phyloP scores from a whole-genome alignment of 164 flowering plant species.

The Macadamia integrifolia region DNA sequence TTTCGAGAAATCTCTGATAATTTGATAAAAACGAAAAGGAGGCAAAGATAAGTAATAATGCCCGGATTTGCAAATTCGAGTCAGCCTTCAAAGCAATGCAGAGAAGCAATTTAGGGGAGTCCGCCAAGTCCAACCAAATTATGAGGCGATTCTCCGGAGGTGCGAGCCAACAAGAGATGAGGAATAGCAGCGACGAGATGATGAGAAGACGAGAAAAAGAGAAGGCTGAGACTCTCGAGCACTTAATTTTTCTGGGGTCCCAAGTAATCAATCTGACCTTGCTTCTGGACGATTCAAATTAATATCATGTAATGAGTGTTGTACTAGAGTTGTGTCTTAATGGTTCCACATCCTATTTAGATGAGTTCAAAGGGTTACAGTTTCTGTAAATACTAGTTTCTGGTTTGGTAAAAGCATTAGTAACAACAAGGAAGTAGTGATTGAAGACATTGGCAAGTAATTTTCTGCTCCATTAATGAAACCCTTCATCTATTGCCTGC shows the following conservation, averaged over 20 bases:
- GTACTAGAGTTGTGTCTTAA: too few relatives aligned
- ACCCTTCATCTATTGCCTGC: too few relatives aligned
- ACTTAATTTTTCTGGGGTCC: slow-evolving; percentile 11
- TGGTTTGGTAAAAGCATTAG: background rate
- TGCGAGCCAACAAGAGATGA: background rate
- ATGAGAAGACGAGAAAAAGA: slow-evolving; percentile 1
- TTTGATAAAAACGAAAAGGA: too few relatives aligned
- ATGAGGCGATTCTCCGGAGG: slow-evolving; percentile 1
- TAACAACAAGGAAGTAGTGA: too few relatives aligned
- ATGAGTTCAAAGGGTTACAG: too few relatives aligned
- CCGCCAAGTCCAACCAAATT: slow-evolving; percentile 10
- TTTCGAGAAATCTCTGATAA: too few relatives aligned
- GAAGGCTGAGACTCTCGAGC: slow-evolving; percentile 10
- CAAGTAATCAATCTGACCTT: background rate
- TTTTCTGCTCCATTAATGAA: too few relatives aligned
- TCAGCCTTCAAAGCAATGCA: slow-evolving; percentile 10
- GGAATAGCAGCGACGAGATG: background rate
- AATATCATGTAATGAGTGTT: too few relatives aligned
- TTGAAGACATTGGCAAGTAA: too few relatives aligned
- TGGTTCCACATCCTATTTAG: too few relatives aligned
- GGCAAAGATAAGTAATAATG: background rate
- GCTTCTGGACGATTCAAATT: too few relatives aligned
- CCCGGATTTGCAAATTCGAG: slow-evolving; percentile 5
- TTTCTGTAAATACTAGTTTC: background rate
- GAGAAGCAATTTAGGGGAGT: slow-evolving; percentile 6